Base-by-base conservation (phyloP, 129 eudicot genomes). In the Oenanthe sinensis region DNA sequence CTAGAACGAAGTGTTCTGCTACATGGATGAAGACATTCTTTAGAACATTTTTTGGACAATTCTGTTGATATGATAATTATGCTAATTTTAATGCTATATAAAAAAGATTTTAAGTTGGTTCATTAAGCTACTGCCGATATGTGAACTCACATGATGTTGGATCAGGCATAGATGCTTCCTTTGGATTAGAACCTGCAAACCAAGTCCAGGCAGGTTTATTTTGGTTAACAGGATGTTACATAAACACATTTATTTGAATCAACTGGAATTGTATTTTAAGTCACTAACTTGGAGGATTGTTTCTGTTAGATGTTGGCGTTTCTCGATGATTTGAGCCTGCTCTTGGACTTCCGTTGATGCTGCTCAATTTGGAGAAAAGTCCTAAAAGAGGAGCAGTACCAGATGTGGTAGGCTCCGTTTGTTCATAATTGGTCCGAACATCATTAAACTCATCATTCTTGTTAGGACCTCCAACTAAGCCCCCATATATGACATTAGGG, bases 381-480 rank as follows among this genome's bases (percentile, higher is more conserved):
- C 99, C 99, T 17, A 96, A 74, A 45, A 96, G 97, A 81, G 99
- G 96, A 49, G 97, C 97, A 15, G 97, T 86, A 17, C 97, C 97
- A 24, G 96, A 90, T 36, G 84, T 72, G 19, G 97, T 92, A 16
- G 99, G 97, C 81, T 96, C 99, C 16, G 97, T 83, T 77, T 92
- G 97, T 76, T 92, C 96, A 81, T 96, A 96, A 84, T 86, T 87
- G 28, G 91, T 74, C 26, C 99, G 90, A 70, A 86, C 93, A 74
- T 96, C 97, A 17, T 44, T 52, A 73, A 84, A 96, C 8, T 90
- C 85, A 33, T 96, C 99, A 6, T 86, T 83, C 6, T 42, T 78
- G 83, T 86, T 77, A 7, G 99, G 99, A 44, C 99, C 99, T 39
- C 99, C 99, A 9, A 96, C 97, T 8, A 96, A 91, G 33, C 79